Evolutionary conservation across 441 rosid genomes (phyloP), one percentile per base, ranked within the genome.

Genomic region (Euphorbia schlechtendalii): DNA sequence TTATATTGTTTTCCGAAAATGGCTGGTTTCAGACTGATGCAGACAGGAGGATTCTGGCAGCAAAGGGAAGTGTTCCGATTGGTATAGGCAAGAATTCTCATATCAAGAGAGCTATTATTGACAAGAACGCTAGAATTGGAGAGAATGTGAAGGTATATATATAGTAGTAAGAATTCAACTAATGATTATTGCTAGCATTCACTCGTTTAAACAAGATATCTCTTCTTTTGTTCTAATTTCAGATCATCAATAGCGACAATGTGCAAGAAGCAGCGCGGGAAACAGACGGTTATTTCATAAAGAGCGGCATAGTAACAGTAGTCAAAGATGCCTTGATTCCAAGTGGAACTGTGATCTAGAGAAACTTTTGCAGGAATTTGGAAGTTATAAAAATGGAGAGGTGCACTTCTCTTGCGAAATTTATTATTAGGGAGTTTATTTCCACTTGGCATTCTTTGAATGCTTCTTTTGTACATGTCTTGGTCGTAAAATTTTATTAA

Each of bases 231-330:
- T 0, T 17, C 1, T 67, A 67, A 55, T 32, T 32, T 32, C 84
- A 92, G 96, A 92, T 92, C 69, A 61, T 92, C 22, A 92, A 92
- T 65, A 46, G 77, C 0, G 93, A 87, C 80, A 78, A 74, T 24
- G 96, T 92, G 65, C 96, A 89, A 87, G 98, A 92, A 82, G 87
- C 98, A 4, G 98, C 96, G 0, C 80, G 96, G 65, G 98, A 92
- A 77, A 86, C 98, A 4, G 96, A 92, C 73, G 98, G 98, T 58
- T 89, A 84, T 73, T 92, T 92, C 82, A 92, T 92, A 46, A 92
- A 92, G 85, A 89, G 96, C 15, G 98, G 98, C 59, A 92, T 92
- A 25, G 98, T 92, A 46, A 89, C 96, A 2, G 84, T 92, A 58
- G 87, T 92, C 76, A 92, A 87, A 83, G 98, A 92, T 65, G 98